phyloP scores from a whole-genome alignment of 208 protist species.

The Trichomonas vaginalis region DNA sequence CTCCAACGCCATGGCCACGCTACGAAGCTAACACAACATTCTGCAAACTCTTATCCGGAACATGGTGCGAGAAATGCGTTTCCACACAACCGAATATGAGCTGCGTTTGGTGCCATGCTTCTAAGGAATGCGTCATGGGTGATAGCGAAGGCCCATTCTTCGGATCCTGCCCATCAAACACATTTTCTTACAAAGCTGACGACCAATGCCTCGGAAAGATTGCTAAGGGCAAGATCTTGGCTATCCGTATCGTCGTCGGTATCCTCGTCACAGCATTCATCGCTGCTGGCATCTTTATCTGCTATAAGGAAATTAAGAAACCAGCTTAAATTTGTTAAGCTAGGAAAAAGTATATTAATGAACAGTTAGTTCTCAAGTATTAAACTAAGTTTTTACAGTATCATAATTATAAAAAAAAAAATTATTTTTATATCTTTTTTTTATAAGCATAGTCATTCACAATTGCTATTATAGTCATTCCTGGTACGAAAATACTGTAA shows the following conservation, averaged over 20 bases:
- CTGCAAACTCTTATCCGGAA: not conserved
- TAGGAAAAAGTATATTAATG: not conserved
- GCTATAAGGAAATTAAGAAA: not conserved
- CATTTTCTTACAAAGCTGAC: not conserved
- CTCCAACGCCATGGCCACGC: not conserved
- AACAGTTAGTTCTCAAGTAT: not conserved
- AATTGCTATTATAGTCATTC: too few species aligned
- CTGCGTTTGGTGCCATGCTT: not conserved
- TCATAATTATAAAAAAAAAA: too few species aligned
- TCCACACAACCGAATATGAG: not conserved
- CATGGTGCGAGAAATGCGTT: not conserved
- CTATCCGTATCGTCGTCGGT: not conserved
- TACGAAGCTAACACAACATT: not conserved
- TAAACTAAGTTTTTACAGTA: not conserved
- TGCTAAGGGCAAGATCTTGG: not conserved
- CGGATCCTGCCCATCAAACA: not conserved
- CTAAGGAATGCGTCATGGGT: slow-evolving; percentile 1
- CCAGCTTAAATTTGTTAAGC: not conserved
- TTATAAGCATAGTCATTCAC: too few species aligned
- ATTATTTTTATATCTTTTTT: too few species aligned
- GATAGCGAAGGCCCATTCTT: not conserved
- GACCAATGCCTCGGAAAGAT: not conserved
- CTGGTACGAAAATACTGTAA: too few species aligned
- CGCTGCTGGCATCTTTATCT: not conserved
- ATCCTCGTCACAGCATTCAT: not conserved